Conservation (phyloP, 2,329 filamentous ascomycete genomes). For the Fusarium chaquense region DNA sequence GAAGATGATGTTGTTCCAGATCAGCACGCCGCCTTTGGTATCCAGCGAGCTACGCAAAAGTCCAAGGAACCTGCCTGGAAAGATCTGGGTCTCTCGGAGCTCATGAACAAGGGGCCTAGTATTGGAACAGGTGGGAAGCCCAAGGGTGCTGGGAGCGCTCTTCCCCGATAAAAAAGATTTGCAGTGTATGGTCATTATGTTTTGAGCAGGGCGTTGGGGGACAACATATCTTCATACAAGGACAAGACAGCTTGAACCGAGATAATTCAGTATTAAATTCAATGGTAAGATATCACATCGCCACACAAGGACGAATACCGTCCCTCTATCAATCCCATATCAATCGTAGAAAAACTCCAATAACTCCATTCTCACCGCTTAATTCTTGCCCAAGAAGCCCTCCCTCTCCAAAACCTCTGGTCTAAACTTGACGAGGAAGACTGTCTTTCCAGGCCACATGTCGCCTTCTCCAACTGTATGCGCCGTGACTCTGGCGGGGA, state of each 20-base stretch:
- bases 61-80: conserved; percentile 80
- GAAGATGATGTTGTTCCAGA: conserved; percentile 91
- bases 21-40: conserved; percentile 89
- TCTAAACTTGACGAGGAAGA: conserved; percentile 94
- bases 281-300: conserved; percentile 19
- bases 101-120: conserved; percentile 74
- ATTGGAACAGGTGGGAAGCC: conserved; percentile 40
- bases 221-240: background rate
- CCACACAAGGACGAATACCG: conserved; percentile 21
- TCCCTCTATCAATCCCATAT: conserved; percentile 13
- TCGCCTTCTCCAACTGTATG: conserved; percentile 81
- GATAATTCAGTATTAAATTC: conserved; percentile 22
- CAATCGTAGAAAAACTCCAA: conserved; percentile 28
- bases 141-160: conserved; percentile 28
- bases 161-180: conserved; percentile 29
- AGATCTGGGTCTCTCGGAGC: conserved; percentile 77
- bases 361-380: conserved; percentile 32
- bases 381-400: conserved; percentile 76
- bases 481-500: conserved; percentile 88
- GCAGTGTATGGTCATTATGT: background rate
- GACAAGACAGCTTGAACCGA: background rate
- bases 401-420: conserved; percentile 93
- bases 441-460: conserved; percentile 96
- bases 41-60: conserved; percentile 81
- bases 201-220: conserved; percentile 32